Percentiles rank a stretch among this genome's conserved stretches.
These are phyloP conservation scores for Monilinia laxa DNA, from an alignment of 2,329 filamentous ascomycete species.

Conservation along the genomic window DNA sequence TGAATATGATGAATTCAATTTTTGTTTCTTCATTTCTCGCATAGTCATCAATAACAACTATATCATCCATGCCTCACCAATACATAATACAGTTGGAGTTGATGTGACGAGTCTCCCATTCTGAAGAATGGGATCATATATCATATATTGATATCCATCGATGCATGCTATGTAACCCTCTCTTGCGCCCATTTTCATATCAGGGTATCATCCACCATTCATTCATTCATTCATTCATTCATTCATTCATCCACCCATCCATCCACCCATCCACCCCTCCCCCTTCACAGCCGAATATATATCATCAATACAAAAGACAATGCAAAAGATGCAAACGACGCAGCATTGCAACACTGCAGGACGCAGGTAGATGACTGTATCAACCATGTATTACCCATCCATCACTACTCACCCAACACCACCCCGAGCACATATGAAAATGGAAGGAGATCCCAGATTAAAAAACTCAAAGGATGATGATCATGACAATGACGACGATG, in stretches of 20 bases:
- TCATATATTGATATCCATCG: neutral
- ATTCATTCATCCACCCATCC: neutral
- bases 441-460: neutral
- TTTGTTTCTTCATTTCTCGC: too few species aligned
- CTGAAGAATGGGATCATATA: neutral
- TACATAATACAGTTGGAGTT: too few species aligned
- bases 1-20: too few species aligned
- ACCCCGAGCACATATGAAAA: conserved; percentile 11
- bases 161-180: neutral
- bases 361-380: conserved; percentile 7
- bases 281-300: conserved; percentile 6
- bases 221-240: neutral
- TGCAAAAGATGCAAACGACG: conserved; percentile 3
- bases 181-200: neutral
- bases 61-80: too few species aligned
- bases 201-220: neutral
- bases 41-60: too few species aligned
- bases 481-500: neutral
- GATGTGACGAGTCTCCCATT: too few species aligned
- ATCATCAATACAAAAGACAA: conserved; percentile 1
- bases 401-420: neutral
- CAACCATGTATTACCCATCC: neutral
- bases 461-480: neutral
- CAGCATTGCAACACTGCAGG: conserved; percentile 15
- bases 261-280: neutral